Evolutionary conservation across 768 basidiomycete species (phyloP).

Genomic region (Astraeus odoratus): DNA sequence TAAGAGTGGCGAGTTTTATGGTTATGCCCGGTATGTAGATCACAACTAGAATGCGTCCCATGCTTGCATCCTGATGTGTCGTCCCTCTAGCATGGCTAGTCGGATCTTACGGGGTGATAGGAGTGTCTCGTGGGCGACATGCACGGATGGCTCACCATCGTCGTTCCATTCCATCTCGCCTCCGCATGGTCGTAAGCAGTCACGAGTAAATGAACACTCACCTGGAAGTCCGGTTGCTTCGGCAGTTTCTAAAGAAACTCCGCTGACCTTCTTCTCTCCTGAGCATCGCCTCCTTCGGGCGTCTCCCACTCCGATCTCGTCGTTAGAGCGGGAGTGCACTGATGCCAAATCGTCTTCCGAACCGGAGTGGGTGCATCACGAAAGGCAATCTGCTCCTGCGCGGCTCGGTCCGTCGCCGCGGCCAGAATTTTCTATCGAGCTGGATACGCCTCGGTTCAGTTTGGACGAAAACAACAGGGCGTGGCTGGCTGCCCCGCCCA

Average conservation of each 20-base stretch:
- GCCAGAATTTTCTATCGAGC: conserved; percentile 23
- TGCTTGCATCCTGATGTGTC: conserved; percentile 1
- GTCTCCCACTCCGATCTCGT: conserved; percentile 34
- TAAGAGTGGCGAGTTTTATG: conserved; percentile 91
- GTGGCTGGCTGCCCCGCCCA: not conserved
- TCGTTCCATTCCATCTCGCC: conserved; percentile 25
- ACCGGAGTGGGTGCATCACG: not conserved
- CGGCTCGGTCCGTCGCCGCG: conserved; percentile 34
- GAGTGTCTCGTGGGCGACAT: conserved; percentile 52
- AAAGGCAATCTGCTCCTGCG: conserved; percentile 45
- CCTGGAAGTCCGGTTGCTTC: conserved; percentile 6
- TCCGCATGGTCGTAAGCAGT: conserved; percentile 1
- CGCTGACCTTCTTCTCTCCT: conserved; percentile 26
- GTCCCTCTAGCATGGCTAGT: conserved; percentile 50
- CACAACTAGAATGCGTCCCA: conserved; percentile 10
- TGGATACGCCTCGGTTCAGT: conserved; percentile 25
- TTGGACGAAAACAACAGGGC: conserved; percentile 20
- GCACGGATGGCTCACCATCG: conserved; percentile 28
- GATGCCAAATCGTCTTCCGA: not conserved
- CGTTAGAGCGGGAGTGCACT: not conserved
- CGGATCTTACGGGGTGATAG: conserved; percentile 48
- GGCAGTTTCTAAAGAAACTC: not conserved
- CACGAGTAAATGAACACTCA: conserved; percentile 11
- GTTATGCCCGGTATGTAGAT: conserved; percentile 65
- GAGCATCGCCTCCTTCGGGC: conserved; percentile 34